Evolutionary conservation across 2,329 filamentous ascomycete species (phyloP).

Genomic region (Sporothrix schenckii): DNA sequence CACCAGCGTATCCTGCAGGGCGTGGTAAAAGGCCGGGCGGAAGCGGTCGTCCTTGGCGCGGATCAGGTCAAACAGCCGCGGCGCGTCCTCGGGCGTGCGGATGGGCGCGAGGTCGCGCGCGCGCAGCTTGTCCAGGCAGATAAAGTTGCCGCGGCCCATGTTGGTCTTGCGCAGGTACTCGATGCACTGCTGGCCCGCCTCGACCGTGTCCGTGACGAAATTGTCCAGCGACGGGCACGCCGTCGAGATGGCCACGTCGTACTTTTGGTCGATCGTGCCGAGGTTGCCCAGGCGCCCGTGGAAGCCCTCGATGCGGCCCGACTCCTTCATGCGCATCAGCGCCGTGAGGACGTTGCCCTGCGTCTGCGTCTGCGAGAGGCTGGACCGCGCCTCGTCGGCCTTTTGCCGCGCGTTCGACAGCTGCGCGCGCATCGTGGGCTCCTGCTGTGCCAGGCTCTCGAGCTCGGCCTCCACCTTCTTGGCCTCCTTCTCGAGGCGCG

Average conservation of each 20-base stretch:
- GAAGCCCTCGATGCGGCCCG: constrained; percentile 94
- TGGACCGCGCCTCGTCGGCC: constrained; percentile 92
- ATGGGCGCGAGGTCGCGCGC: constrained; percentile 76
- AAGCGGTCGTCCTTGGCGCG: constrained; percentile 87
- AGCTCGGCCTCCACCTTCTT: constrained; percentile 72
- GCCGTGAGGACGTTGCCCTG: constrained; percentile 90
- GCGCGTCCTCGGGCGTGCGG: constrained; percentile 87
- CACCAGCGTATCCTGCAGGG: constrained; percentile 92
- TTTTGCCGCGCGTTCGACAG: constrained; percentile 90
- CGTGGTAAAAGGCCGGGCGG: constrained; percentile 88
- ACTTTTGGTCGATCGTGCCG: constrained; percentile 88
- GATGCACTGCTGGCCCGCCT: constrained; percentile 96
- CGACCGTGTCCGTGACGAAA: constrained; percentile 94
- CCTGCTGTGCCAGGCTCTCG: constrained; percentile 70
- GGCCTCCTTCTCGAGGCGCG: constrained; percentile 72
- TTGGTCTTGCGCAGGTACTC: constrained; percentile 98
- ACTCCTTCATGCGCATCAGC: constrained; percentile 92
- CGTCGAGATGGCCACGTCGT: constrained; percentile 97
- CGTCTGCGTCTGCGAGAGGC: constrained; percentile 84
- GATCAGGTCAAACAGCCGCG: constrained; percentile 89
- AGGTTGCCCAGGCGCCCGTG: constrained; percentile 93
- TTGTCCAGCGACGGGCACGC: constrained; percentile 91
- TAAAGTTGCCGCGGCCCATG: constrained; percentile 94
- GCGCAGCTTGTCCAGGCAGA: constrained; percentile 86
- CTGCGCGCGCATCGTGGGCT: constrained; percentile 79